Percentiles rank a stretch among this genome's conserved stretches.
phyloP scores from a whole-genome alignment of 345 rosid genomes.

The Garcia nutans region DNA sequence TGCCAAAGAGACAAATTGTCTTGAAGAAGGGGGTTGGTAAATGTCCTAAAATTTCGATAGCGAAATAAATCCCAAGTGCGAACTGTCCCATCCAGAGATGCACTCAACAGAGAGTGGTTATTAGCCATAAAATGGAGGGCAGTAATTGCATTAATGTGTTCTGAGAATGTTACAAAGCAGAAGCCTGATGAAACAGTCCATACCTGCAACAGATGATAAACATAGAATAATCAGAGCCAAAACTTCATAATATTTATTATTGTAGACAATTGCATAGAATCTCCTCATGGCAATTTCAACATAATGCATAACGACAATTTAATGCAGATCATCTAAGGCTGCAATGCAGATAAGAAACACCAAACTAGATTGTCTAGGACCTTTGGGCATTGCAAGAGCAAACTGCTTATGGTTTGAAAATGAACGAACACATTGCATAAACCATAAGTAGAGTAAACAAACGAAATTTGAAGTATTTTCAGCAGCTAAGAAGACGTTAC shows the following conservation, averaged over 20 bases:
- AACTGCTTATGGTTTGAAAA: neutral
- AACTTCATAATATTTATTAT: neutral
- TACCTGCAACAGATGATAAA: constrained; percentile 49
- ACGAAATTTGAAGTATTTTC: neutral
- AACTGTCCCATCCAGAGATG: constrained; percentile 94
- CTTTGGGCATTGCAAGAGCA: neutral
- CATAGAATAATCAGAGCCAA: neutral
- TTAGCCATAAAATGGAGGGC: constrained; percentile 97
- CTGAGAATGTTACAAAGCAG: constrained; percentile 92
- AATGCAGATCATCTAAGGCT: neutral
- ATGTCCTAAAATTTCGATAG: constrained; percentile 89
- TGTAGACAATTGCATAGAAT: constrained; percentile 8
- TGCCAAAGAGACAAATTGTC: constrained; percentile 93
- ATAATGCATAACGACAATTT: neutral
- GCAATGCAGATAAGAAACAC: neutral
- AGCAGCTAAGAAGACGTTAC: neutral
- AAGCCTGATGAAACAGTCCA: constrained; percentile 95
- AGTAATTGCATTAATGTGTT: constrained; percentile 90
- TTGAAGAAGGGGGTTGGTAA: constrained; percentile 85
- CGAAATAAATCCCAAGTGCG: constrained; percentile 99
- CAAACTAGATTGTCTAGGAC: neutral
- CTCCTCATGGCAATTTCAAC: neutral
- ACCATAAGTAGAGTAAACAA: neutral
- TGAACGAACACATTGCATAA: neutral
- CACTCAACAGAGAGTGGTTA: constrained; percentile 82